Base-by-base conservation (phyloP, 2,329 filamentous ascomycete genomes). In the Stagonosporopsis cucurbitacearum region DNA sequence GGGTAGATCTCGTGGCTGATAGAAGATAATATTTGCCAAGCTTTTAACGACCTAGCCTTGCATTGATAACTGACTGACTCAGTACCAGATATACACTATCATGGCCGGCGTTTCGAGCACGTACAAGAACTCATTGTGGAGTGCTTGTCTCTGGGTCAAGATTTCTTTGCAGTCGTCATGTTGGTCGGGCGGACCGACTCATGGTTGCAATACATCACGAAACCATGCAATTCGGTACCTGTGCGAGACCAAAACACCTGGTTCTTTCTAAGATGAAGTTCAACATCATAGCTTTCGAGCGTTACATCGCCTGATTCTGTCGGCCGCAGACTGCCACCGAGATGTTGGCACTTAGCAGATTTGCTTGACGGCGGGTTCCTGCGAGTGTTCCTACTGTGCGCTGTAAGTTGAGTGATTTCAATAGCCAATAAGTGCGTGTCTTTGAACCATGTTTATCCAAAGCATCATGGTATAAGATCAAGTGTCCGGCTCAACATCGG, bases 11-110 rank as follows among this genome's bases (percentile, higher is more conserved):
- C 23, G n/a, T 40, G 50, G 13, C 41, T 33, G 30, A 45, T 36
- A n/a, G 33, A 22, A 44, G 45, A 33, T 22, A 39, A 8, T 30
- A 12, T 28, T 28, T 12, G 12, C 26, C 11, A 47, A 55, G 52
- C 46, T 46, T 50, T 42, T 32, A 50, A 37, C 28, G 41, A 36
- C 32, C 25, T 46, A 11, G 47, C 41, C 30, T 42, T 44, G 26
- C n/a, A 7, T 33, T 19, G 40, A 50, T 5, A n/a, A 41, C 41
- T 46, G 20, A 41, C 41, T 46, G 35, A 50, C 41, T 46, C 46
- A 36, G 22, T 15, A 42, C 12, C 36, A 36, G 28, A 36, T 30
- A 22, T 46, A 36, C 41, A 37, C 28, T 45, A 46, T 15, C 36
- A 11, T 15, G 36, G 17, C 23, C 47, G 35, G 41, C 17, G 53